phyloP scores from a whole-genome alignment of 2,329 filamentous ascomycete species.

The Westerdykella aurantiaca region DNA sequence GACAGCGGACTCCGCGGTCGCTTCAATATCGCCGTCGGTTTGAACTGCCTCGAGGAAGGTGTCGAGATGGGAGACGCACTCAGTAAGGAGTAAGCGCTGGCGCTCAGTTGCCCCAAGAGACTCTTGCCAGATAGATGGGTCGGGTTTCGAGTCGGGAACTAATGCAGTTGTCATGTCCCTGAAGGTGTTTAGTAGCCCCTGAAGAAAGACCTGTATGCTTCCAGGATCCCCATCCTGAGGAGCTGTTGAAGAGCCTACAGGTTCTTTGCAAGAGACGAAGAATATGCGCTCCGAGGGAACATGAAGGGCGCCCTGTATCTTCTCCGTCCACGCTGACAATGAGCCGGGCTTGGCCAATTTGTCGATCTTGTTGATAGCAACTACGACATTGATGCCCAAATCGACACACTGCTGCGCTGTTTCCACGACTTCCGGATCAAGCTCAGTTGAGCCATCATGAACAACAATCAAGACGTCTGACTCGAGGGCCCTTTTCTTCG shows the following conservation, averaged over 20 bases:
- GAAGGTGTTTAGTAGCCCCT: slow-evolving; percentile 63
- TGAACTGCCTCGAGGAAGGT: slow-evolving; percentile 62
- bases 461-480: slow-evolving; percentile 83
- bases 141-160: slow-evolving; percentile 38
- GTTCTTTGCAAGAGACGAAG: slow-evolving; percentile 67
- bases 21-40: not conserved
- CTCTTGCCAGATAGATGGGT: slow-evolving; percentile 69
- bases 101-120: slow-evolving; percentile 86
- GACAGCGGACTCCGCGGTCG: not conserved
- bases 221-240: slow-evolving; percentile 47
- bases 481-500: slow-evolving; percentile 70
- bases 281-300: slow-evolving; percentile 44
- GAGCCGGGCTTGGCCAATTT: slow-evolving; percentile 37
- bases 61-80: slow-evolving; percentile 66
- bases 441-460: slow-evolving; percentile 60
- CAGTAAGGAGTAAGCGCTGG: slow-evolving; percentile 72
- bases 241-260: slow-evolving; percentile 23
- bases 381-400: slow-evolving; percentile 49
- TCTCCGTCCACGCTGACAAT: slow-evolving; percentile 15
- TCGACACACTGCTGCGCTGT: slow-evolving; percentile 48
- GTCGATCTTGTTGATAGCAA: slow-evolving; percentile 59
- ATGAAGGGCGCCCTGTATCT: slow-evolving; percentile 17
- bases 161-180: slow-evolving; percentile 58
- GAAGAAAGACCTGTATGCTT: slow-evolving; percentile 63
- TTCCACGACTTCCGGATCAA: slow-evolving; percentile 54